Evolutionary conservation across 352 stramenopile species (phyloP), one percentile per base, ranked within the genome.

Genomic region (Phytophthora crassamura): DNA sequence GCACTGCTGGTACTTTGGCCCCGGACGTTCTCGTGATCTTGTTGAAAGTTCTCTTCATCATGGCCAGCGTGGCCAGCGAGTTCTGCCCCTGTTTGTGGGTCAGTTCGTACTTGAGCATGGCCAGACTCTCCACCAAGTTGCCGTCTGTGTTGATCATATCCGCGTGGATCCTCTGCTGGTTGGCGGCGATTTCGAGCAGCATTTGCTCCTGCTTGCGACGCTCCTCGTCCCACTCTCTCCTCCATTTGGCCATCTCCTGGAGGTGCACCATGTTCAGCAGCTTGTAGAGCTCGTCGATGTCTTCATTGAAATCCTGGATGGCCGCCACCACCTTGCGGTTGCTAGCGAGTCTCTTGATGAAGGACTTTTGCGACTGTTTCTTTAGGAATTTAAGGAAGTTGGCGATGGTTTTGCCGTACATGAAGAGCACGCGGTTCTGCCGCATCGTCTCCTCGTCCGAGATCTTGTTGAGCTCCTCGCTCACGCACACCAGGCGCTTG

Each of bases 71-170:
- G 18, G 47, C 34, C 28, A 57, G 48, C 12, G 62, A 68, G 12
- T 68, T 75, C 15, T 64, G 30, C 10, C 48, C 42, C 11, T 49
- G 59, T 18, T 72, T 64, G 30, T 72, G 52, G 14, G 53, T 56
- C 45, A 75, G 61, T 39, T 75, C 67, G 47, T 52, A 75, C n/a
- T 72, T 75, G 1, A 75, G 35, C 50, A 72, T 64, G 50, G 62
- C 62, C 38, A 75, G 34, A 41, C 49, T 51, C 25, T 63, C 59
- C 4, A 82, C 64, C 41, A 66, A 34, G 55, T 64, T 58, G 34
- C 18, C 55, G 34, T 59, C 47, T 52, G 60, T 64, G 48, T 45
- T 59, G 15, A 59, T 52, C 40, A 74, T 49, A 16, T 69, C 59
- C 4, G 45, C 54, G 42, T 54, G 22, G 7, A 62, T 22, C 2